Conservation (phyloP, 805 yeast genomes). For the Grigorovia jiainica region DNA sequence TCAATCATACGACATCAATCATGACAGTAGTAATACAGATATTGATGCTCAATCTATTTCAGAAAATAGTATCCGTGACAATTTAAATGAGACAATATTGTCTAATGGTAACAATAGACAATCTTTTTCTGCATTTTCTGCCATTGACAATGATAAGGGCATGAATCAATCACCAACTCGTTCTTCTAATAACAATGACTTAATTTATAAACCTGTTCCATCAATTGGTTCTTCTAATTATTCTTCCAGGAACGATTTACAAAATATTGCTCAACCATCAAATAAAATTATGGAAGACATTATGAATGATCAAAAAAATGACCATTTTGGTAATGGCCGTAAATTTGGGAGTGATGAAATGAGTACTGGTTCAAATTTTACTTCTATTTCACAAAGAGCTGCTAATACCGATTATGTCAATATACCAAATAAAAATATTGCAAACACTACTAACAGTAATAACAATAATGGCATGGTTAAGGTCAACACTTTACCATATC, state of each 20-base stretch:
- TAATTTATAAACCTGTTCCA: slow-evolving; percentile 1
- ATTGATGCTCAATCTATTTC: background rate
- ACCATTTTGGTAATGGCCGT: slow-evolving; percentile 5
- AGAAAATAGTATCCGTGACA: background rate
- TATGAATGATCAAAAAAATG: slow-evolving; percentile 6
- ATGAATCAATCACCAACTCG: background rate
- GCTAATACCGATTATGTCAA: slow-evolving; percentile 39
- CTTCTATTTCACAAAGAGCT: slow-evolving; percentile 72
- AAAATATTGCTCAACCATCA: slow-evolving; percentile 10
- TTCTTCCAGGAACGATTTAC: slow-evolving; percentile 10
- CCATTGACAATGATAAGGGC: slow-evolving; percentile 10
- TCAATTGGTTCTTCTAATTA: slow-evolving; percentile 18
- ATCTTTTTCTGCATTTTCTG: slow-evolving; percentile 16
- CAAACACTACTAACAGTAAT: background rate
- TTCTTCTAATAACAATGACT: background rate
- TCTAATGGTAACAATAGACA: slow-evolving; percentile 1
- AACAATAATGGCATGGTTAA: background rate
- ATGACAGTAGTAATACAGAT: background rate
- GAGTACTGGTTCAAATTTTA: slow-evolving; percentile 48
- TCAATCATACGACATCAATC: background rate
- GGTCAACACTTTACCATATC: slow-evolving; percentile 1
- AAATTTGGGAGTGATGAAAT: slow-evolving; percentile 1
- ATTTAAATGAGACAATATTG: background rate
- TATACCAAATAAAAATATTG: background rate
- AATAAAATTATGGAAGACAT: slow-evolving; percentile 19